phyloP scores from a whole-genome alignment of 108 stramenopile species.

The Nitzschia inconspicua region DNA sequence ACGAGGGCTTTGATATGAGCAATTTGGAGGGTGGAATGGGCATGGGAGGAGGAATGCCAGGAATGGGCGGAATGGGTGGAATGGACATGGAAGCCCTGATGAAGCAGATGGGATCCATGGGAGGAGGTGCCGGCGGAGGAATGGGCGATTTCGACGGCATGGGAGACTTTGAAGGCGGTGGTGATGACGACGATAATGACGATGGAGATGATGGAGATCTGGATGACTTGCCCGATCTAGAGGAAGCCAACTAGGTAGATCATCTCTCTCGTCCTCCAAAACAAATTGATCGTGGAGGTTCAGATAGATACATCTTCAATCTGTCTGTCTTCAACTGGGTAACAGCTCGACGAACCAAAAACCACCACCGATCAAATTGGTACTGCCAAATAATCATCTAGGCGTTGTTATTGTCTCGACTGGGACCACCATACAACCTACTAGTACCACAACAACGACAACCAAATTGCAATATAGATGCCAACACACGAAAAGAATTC shows the following conservation, averaged over 20 bases:
- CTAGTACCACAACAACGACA: too few relatives aligned
- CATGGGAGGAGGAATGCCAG: slow-evolving; percentile 51
- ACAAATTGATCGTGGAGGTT: too few relatives aligned
- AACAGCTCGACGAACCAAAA: too few relatives aligned
- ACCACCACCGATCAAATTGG: too few relatives aligned
- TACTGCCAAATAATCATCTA: too few relatives aligned
- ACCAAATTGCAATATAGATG: too few relatives aligned
- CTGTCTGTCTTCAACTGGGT: too few relatives aligned
- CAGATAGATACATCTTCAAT: too few relatives aligned
- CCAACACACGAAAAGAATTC: too few relatives aligned
- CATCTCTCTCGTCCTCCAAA: too few relatives aligned
- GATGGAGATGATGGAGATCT: slow-evolving; percentile 71
- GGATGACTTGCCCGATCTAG: slow-evolving; percentile 80
- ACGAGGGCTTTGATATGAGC: slow-evolving; percentile 69
- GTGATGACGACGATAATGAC: slow-evolving; percentile 52
- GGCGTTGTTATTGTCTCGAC: too few relatives aligned
- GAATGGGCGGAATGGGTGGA: slow-evolving; percentile 68
- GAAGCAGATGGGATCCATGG: slow-evolving; percentile 55
- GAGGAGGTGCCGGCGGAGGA: slow-evolving; percentile 52
- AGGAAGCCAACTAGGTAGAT: slow-evolving; percentile 25
- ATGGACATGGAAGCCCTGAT: slow-evolving; percentile 39
- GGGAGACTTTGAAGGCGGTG: slow-evolving; percentile 4
- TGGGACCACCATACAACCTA: too few relatives aligned
- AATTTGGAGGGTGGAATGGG: slow-evolving; percentile 80
- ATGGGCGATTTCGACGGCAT: slow-evolving; percentile 4